A percentile compares a stretch with the other conserved stretches of the same genome.
Conservation (phyloP, 306 rosid species). For the Quercus robur region DNA sequence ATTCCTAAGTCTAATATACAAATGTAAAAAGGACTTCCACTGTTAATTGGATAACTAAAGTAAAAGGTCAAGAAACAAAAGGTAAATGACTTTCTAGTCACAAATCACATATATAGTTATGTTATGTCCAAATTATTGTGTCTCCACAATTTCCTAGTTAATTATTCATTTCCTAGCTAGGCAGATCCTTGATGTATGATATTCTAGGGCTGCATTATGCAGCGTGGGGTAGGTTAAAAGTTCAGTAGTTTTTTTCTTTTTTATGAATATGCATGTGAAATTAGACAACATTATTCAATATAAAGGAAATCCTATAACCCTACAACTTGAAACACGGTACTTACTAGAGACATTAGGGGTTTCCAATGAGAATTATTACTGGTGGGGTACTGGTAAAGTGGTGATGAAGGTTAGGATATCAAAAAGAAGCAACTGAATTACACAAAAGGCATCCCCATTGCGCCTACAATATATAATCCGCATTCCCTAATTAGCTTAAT, state of each 20-base stretch:
- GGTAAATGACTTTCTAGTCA: slow-evolving; percentile 7
- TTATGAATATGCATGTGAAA: neutral
- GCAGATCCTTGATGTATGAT: slow-evolving; percentile 7
- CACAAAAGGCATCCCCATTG: too few relatives aligned
- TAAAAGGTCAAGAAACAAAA: neutral
- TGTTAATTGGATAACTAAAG: too few relatives aligned
- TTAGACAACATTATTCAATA: neutral
- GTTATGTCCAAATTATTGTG: neutral
- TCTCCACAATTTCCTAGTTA: neutral
- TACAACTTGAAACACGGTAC: neutral
- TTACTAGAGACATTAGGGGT: too few relatives aligned
- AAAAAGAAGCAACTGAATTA: too few relatives aligned
- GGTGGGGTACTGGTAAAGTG: too few relatives aligned
- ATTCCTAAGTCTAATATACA: neutral
- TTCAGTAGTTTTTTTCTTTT: neutral
- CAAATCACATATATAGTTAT: neutral
- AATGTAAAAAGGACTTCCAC: too few relatives aligned
- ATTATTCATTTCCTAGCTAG: neutral
- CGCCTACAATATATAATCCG: too few relatives aligned
- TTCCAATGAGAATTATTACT: too few relatives aligned
- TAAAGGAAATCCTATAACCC: neutral
- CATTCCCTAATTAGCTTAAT: too few relatives aligned
- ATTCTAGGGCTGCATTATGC: slow-evolving; percentile 14
- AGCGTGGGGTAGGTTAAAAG: slow-evolving; percentile 17
- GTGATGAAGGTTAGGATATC: too few relatives aligned